Conservation (phyloP, 768 basidiomycete species). For the Auriculariales sp. region DNA sequence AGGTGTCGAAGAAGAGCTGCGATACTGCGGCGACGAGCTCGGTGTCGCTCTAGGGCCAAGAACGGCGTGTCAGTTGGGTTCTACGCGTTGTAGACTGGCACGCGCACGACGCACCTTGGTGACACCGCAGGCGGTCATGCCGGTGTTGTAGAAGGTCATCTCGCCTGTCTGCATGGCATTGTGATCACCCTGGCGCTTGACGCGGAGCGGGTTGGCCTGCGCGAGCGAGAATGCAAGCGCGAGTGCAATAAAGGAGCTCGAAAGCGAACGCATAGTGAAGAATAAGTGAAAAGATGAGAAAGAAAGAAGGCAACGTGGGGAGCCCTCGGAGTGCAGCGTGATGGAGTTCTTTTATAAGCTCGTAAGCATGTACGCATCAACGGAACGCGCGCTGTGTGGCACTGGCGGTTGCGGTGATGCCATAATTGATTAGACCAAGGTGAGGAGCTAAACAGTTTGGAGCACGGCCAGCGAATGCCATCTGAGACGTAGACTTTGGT, state of each 20-base stretch:
- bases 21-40: constrained; percentile 49
- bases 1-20: constrained; percentile 36
- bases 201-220: not conserved
- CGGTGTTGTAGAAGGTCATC: constrained; percentile 39
- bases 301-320: not conserved
- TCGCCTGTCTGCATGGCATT: not conserved
- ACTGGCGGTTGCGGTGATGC: no score
- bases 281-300: not conserved
- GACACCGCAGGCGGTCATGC: constrained; percentile 51
- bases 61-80: constrained; percentile 54
- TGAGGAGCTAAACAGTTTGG: no score
- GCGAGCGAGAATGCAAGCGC: not conserved
- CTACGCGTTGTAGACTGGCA: constrained; percentile 43
- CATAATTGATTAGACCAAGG: no score
- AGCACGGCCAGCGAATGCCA: no score
- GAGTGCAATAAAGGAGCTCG: not conserved
- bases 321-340: no score
- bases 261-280: constrained; percentile 1
- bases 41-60: constrained; percentile 33
- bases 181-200: not conserved
- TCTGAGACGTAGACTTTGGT: no score
- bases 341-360: no score
- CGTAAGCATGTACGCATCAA: no score
- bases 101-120: constrained; percentile 19
- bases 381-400: no score